A percentile compares a stretch with the other conserved stretches of the same genome.
Conservation (phyloP, 1,284 basidiomycete species). For the Apiotrichum laibachii region DNA sequence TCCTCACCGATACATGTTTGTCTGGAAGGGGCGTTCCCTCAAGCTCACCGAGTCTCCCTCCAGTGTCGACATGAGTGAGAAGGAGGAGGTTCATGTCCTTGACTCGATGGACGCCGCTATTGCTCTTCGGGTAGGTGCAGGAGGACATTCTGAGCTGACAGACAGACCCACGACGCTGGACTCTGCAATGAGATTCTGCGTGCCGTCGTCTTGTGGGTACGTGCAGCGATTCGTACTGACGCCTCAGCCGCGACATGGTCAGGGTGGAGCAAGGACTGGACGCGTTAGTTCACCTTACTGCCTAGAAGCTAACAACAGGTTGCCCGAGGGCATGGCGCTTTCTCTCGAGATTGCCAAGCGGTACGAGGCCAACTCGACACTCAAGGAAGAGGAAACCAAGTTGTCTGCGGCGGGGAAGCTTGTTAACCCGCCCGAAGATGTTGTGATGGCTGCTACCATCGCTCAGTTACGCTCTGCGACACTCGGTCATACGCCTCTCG, state of each 20-base stretch:
- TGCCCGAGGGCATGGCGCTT: neutral
- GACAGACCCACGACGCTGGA: neutral
- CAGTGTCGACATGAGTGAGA: neutral
- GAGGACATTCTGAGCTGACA: neutral
- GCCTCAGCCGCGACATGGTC: neutral
- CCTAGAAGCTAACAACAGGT: neutral
- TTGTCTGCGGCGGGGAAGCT: neutral
- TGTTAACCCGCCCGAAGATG: neutral
- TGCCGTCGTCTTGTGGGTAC: neutral
- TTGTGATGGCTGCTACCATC: neutral
- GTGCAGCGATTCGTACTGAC: neutral
- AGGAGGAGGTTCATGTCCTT: neutral
- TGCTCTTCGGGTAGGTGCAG: neutral
- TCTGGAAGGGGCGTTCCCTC: conserved; percentile 3
- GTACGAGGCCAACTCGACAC: neutral
- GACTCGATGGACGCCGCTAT: neutral
- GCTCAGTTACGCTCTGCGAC: neutral
- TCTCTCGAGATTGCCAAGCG: neutral
- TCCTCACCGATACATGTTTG: neutral
- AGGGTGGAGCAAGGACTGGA: neutral
- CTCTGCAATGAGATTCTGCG: neutral
- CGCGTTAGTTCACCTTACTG: neutral
- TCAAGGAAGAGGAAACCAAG: neutral
- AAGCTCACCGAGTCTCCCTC: neutral
- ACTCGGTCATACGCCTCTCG: neutral